Evolutionary conservation across 768 basidiomycete genomes (phyloP), one percentile per base, ranked within the genome.

Genomic region (Pilatotrama ljubarskyi): DNA sequence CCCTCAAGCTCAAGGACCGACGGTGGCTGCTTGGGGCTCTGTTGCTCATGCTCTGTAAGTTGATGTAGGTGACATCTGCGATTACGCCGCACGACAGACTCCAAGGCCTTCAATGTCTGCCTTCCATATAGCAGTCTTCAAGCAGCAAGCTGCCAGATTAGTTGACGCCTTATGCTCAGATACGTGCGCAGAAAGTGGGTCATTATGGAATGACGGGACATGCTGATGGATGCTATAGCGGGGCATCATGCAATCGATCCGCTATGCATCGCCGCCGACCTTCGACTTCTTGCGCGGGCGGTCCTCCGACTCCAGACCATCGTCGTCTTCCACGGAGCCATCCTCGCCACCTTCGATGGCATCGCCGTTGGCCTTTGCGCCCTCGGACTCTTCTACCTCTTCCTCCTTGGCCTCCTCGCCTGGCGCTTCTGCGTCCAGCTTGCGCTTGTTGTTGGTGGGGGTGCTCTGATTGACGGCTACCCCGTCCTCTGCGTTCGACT

Each of bases 231-330:
- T 32, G 29, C 10, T 4, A 4, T 32, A 32, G 5, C 4, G 29
- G 29, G 29, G 29, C 29, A 32, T 10, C 25, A 29, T 15, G 20
- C 5, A 42, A 25, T 14, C 6, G 24, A 7, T 15, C 5, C 42
- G 20, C 35, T 61, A 55, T 20, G 25, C 22, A 20, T 59, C 55
- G 24, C n/a, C 51, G 14, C 44, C 48, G 14, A 58, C 58, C 51
- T 65, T 68, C 10, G 63, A 66, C 52, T 66, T 68, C 62, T 68
- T 68, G 35, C 64, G 54, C 22, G 63, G 58, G 1, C 58, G 62
- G 53, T 61, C 49, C 11, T 49, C 58, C n/a, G 2, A 4, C 22
- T 46, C 54, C 0, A n/a, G 22, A 5, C 15, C 46, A 5, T 25
- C 55, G 26, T 62, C 50, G 24, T 14, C 64, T 18, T 38, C 9